Evolutionary conservation across 2,329 filamentous ascomycete species (phyloP).

Genomic region (Aspergillus vadensis): DNA sequence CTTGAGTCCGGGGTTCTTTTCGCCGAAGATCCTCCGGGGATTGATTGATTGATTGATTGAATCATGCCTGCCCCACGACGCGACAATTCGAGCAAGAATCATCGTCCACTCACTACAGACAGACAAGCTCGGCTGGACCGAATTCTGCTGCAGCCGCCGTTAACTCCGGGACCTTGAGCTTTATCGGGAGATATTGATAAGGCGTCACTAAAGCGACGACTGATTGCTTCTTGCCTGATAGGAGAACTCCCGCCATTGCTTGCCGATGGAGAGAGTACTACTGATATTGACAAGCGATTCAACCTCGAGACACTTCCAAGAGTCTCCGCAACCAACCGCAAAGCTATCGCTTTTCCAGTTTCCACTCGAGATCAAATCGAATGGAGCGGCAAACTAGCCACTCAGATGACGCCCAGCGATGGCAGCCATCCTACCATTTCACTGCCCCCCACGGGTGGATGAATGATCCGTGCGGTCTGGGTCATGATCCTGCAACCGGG

Average conservation of each 20-base stretch:
- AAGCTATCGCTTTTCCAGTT: not conserved
- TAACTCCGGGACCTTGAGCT: not conserved
- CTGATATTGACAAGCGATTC: too few relatives aligned
- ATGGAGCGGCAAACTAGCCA: not conserved
- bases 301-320: not conserved
- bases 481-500: constrained; percentile 42
- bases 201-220: too few relatives aligned
- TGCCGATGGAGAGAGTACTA: too few relatives aligned
- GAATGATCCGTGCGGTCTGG: constrained; percentile 49
- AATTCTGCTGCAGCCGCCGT: not conserved
- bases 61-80: too few relatives aligned
- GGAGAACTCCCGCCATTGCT: too few relatives aligned
- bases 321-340: not conserved
- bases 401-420: constrained; percentile 11
- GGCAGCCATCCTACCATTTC: constrained; percentile 41
- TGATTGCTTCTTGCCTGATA: too few relatives aligned
- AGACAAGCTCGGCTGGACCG: too few relatives aligned
- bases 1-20: not conserved
- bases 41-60: not conserved
- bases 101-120: too few relatives aligned
- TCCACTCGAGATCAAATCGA: too few relatives aligned
- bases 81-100: too few relatives aligned
- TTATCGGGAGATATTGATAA: not conserved
- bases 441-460: constrained; percentile 44
- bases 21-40: not conserved